These are phyloP conservation scores for Colletotrichum incanum DNA, from an alignment of 2,329 filamentous ascomycete genomes.

Conservation along the genomic window DNA sequence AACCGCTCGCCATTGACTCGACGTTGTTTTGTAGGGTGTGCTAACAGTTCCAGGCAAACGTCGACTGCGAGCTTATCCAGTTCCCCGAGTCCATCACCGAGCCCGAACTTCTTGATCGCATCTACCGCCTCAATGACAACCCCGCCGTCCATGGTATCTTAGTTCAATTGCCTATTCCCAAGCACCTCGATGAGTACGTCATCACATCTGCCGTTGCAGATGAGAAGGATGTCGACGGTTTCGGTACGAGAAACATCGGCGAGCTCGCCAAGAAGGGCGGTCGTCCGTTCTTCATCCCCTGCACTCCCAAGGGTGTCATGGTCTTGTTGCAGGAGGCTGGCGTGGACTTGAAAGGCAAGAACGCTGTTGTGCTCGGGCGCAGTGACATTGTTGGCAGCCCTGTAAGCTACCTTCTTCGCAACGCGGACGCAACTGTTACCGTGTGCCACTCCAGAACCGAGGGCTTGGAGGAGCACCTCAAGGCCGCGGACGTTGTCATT, in stretches of 20 bases:
- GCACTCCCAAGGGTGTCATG: conserved; percentile 98
- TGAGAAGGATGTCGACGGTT: conserved; percentile 98
- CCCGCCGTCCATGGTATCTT: conserved; percentile 90
- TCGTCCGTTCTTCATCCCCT: conserved; percentile 89
- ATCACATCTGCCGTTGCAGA: conserved; percentile 92
- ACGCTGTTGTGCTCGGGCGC: conserved; percentile 92
- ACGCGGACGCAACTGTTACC: conserved; percentile 96
- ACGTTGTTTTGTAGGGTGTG: not conserved
- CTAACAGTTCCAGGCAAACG: conserved; percentile 79
- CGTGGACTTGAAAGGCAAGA: conserved; percentile 88
- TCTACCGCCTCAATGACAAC: conserved; percentile 89
- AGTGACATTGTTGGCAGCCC: conserved; percentile 99
- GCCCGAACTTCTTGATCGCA: conserved; percentile 86
- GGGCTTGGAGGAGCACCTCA: conserved; percentile 81
- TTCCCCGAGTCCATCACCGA: conserved; percentile 87
- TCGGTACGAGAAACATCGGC: conserved; percentile 94
- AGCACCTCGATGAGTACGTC: conserved; percentile 89
- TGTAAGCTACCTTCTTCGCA: conserved; percentile 94
- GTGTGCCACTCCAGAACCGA: conserved; percentile 93
- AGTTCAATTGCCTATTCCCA: conserved; percentile 92
- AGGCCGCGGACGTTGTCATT: conserved; percentile 89
- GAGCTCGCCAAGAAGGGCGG: conserved; percentile 97
- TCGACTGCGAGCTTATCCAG: conserved; percentile 88
- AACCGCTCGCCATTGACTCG: conserved; percentile 44
- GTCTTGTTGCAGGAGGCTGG: conserved; percentile 87